Percentiles rank a stretch among this genome's conserved stretches.
Conservation (phyloP, 164 flowering plant species). For the Cinnamomum micranthum region DNA sequence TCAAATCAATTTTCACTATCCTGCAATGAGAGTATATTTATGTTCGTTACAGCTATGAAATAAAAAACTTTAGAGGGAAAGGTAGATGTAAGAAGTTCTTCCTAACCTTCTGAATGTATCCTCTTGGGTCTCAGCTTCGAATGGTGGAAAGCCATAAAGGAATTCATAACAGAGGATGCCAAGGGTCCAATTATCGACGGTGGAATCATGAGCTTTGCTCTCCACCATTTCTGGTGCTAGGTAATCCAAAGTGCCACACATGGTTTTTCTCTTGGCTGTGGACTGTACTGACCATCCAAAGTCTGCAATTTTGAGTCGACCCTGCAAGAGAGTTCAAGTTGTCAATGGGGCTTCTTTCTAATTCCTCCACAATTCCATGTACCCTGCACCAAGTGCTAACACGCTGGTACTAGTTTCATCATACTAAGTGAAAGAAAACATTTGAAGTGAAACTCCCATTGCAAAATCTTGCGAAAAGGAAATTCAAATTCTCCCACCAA, state of each 20-base stretch:
- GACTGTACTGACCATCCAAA: conserved; percentile 99
- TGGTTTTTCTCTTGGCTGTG: conserved; percentile 60
- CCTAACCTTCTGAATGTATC: conserved; percentile 75
- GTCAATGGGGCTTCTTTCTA: too few relatives aligned
- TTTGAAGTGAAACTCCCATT: too few relatives aligned
- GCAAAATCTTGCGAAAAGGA: too few relatives aligned
- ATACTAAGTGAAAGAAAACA: too few relatives aligned
- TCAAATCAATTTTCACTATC: conserved; percentile 74
- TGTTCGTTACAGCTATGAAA: background rate
- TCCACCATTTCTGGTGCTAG: conserved; percentile 97
- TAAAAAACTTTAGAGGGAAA: background rate
- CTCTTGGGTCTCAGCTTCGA: conserved; percentile 74
- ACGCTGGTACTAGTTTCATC: too few relatives aligned
- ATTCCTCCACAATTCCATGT: too few relatives aligned
- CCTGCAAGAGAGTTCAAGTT: conserved; percentile 33
- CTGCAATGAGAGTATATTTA: conserved; percentile 29
- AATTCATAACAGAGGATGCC: conserved; percentile 94
- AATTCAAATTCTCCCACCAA: too few relatives aligned
- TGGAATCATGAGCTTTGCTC: conserved; percentile 75
- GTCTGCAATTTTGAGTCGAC: conserved; percentile 89
- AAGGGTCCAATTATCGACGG: conserved; percentile 95
- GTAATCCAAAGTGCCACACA: conserved; percentile 97
- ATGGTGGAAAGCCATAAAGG: conserved; percentile 86
- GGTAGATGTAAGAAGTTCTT: background rate
- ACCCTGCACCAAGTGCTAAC: too few relatives aligned